These are phyloP conservation scores for Fusarium tupiense DNA, from an alignment of 2,329 filamentous ascomycete species.

Conservation along the genomic window DNA sequence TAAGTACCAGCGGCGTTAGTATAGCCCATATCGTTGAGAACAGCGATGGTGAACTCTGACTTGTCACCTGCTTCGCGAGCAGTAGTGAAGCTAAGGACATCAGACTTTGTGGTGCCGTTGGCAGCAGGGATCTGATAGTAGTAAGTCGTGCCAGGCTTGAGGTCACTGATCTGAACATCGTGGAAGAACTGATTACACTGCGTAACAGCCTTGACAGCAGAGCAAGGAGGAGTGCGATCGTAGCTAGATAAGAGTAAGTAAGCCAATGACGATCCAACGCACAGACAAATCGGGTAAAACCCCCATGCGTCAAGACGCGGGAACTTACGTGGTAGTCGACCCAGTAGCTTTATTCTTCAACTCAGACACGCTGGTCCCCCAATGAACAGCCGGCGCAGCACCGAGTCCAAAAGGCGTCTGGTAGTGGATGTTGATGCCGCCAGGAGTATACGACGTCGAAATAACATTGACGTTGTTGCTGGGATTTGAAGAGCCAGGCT, in stretches of 20 bases:
- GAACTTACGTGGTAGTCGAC: background rate
- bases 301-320: background rate
- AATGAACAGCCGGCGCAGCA: background rate
- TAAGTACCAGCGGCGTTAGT: background rate
- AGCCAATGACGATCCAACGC: background rate
- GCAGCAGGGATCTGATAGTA: background rate
- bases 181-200: constrained; percentile 11
- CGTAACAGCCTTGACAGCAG: background rate
- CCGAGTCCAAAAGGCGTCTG: background rate
- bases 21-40: background rate
- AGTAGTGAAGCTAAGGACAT: background rate
- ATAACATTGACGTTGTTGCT: constrained; percentile 6
- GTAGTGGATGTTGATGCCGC: background rate
- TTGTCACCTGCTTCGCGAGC: background rate
- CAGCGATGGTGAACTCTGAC: background rate
- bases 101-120: background rate
- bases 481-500: background rate
- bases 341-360: background rate
- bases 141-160: background rate
- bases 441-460: background rate
- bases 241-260: background rate
- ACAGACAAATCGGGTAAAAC: background rate
- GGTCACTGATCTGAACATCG: background rate
- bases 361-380: background rate
- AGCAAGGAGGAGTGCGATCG: background rate